Evolutionary conservation across 2,329 filamentous ascomycete species (phyloP), one percentile per base, ranked within the genome.

Genomic region (Cladophialophora carrionii): DNA sequence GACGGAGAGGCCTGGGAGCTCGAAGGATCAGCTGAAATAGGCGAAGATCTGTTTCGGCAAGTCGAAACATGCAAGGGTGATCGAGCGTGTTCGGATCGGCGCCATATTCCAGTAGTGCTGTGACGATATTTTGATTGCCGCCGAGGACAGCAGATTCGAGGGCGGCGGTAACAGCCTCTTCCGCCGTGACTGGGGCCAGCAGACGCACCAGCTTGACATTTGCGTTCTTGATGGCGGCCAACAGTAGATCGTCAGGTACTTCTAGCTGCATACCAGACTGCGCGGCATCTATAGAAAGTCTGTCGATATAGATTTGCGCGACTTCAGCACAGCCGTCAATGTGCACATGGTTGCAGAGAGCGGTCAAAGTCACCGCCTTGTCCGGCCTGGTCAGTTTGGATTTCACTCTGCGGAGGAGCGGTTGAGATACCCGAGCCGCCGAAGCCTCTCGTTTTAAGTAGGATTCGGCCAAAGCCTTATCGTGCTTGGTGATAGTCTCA

Each of bases 251-350:
- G 22, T 51, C 53, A 20, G 61, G 53, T 17, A 62, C 14, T 17
- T 37, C 52, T 29, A 62, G 20, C 20, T 34, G 53, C 12, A 51
- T 9, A 51, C 17, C 41, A 3, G 61, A 55, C 22, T 64, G 55
- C 5, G 48, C 62, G 1, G 41, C 55, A 54, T 53, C 46, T 31
- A 55, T 14, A 24, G 41, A 26, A 3, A 64, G 62, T 54, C 43
- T 64, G 37, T 64, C 57, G 49, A 64, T 54, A 31, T 59, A 64
- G 4, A 64, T 60, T 48, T 64, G 62, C 5, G 62, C 62, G 34
- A 59, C 62, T 37, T 59, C 62, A 14, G 56, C 49, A 32, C 56
- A 37, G 26, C 62, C 62, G 26, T 64, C 57, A 29, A 46, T 17
- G 31, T 64, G 29, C 2, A 64, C 62, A 55, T 64, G 62, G 31